phyloP scores from a whole-genome alignment of 495 filamentous ascomycete species.

The Aspergillus conjunctus region DNA sequence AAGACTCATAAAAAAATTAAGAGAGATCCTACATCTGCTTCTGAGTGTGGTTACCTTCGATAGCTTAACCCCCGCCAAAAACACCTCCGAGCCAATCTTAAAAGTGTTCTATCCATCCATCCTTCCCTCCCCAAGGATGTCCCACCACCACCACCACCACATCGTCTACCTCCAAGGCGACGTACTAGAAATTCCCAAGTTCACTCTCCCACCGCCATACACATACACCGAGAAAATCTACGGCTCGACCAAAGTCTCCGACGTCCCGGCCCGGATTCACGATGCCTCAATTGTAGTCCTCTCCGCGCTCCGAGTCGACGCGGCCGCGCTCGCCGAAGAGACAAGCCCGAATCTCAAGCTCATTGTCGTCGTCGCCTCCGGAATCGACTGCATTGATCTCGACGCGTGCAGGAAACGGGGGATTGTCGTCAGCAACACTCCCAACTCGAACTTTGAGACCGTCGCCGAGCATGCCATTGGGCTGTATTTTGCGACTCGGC shows the following conservation, averaged over 20 bases:
- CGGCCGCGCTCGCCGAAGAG: constrained; percentile 38
- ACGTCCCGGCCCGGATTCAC: constrained; percentile 46
- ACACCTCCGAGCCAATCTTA: no score
- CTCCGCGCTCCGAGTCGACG: constrained; percentile 42
- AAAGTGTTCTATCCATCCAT: no score
- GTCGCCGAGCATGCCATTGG: constrained; percentile 58
- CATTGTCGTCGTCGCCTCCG: constrained; percentile 55
- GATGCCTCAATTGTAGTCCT: constrained; percentile 54
- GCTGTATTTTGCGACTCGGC: constrained; percentile 55
- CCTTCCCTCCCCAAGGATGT: constrained; percentile 11
- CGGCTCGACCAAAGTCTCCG: constrained; percentile 21
- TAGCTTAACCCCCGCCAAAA: no score
- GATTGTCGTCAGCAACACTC: constrained; percentile 52
- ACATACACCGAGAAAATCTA: constrained; percentile 28
- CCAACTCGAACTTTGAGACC: constrained; percentile 51
- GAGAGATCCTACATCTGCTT: neutral
- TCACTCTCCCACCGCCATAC: constrained; percentile 23
- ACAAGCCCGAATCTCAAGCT: constrained; percentile 45
- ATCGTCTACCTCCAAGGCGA: constrained; percentile 31
- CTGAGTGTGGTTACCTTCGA: no score
- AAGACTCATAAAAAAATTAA: neutral
- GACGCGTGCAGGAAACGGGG: constrained; percentile 49
- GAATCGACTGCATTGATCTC: constrained; percentile 56
- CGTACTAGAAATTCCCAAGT: constrained; percentile 23
- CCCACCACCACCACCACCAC: constrained; percentile 23